Evolutionary conservation across 768 basidiomycete genomes (phyloP).

Genomic region (Naganishia friedmannii): DNA sequence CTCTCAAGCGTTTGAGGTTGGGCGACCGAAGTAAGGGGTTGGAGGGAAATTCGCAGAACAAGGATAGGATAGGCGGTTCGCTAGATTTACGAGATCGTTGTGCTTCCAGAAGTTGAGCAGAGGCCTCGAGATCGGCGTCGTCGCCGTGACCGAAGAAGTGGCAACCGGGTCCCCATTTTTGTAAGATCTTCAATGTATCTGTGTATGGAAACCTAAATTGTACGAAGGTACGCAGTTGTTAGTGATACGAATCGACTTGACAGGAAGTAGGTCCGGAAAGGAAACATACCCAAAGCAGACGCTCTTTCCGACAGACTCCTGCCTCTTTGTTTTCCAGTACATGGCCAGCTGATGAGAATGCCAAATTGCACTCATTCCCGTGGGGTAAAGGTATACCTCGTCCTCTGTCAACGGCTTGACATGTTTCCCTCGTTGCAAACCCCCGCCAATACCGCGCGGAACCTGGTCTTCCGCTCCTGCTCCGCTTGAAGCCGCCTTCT

Average conservation of each 20-base stretch:
- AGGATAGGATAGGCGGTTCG: constrained; percentile 65
- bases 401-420: constrained; percentile 72
- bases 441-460: constrained; percentile 35
- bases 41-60: constrained; percentile 92
- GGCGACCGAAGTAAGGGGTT: constrained; percentile 89
- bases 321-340: constrained; percentile 54
- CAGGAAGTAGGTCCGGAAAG: no score
- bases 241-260: background rate
- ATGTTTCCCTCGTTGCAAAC: constrained; percentile 61
- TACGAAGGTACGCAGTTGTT: background rate
- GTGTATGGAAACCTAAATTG: constrained; percentile 79
- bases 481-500: constrained; percentile 54
- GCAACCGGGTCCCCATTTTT: constrained; percentile 95
- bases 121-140: constrained; percentile 68
- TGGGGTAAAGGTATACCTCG: constrained; percentile 82
- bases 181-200: constrained; percentile 86
- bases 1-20: constrained; percentile 68
- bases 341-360: constrained; percentile 73
- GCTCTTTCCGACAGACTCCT: constrained; percentile 63
- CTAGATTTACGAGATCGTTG: background rate
- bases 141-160: constrained; percentile 81
- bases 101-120: constrained; percentile 64
- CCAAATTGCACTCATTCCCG: constrained; percentile 95
- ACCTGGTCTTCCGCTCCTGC: constrained; percentile 32
- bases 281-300: constrained; percentile 82